Conservation (phyloP, 495 filamentous ascomycete species). For the Parachaetomium inaequale region DNA sequence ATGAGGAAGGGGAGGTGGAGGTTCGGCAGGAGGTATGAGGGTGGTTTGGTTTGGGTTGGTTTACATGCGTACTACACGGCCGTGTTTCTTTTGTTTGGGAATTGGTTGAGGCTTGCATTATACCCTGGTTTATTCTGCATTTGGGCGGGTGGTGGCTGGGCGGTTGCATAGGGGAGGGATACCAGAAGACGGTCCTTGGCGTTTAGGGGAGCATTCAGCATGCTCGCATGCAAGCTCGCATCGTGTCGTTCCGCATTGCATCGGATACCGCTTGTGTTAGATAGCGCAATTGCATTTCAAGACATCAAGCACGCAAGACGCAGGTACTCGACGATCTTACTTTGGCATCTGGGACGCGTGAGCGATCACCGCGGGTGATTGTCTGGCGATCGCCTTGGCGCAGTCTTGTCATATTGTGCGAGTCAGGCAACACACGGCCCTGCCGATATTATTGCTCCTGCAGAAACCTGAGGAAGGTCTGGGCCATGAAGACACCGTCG, state of each 20-base stretch:
- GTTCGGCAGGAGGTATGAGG: not conserved
- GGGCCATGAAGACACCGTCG: constrained; percentile 68
- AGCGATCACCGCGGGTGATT: not conserved
- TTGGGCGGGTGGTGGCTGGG: not conserved
- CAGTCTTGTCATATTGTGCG: not conserved
- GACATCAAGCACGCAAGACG: not conserved
- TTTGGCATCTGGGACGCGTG: not conserved
- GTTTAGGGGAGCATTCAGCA: not conserved
- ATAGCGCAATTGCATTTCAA: not conserved
- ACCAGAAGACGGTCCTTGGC: not conserved
- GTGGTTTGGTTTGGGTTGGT: not conserved
- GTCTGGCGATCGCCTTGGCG: constrained; percentile 6
- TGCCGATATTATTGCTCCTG: constrained; percentile 39
- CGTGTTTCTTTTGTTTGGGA: constrained; percentile 6
- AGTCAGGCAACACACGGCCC: not conserved
- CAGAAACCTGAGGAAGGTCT: constrained; percentile 71
- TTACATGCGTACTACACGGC: not conserved
- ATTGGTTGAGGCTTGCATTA: not conserved
- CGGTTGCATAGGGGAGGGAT: not conserved
- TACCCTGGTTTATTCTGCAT: constrained; percentile 8
- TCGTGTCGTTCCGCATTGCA: not conserved
- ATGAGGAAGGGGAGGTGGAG: not conserved
- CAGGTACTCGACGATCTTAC: not conserved
- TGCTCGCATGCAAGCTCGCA: too few relatives aligned
- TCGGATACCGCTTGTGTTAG: not conserved